A percentile compares a stretch with the other conserved stretches of the same genome.
Evolutionary conservation across 192 early-diverging fungal genomes (phyloP).

Genomic region (Backusella westeae): DNA sequence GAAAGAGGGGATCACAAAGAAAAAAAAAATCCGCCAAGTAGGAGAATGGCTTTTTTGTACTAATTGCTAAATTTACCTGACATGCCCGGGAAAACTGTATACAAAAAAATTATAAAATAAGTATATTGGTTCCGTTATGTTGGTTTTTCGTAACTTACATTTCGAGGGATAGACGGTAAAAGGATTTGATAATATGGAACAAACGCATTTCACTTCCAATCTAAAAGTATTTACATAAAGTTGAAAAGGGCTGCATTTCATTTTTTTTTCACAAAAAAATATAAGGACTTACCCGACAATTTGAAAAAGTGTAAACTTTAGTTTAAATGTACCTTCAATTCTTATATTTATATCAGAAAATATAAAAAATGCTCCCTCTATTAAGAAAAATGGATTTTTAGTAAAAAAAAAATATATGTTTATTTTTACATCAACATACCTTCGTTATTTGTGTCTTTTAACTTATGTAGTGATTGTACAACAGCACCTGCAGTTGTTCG

Average conservation of each 20-base stretch:
- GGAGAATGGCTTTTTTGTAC: neutral
- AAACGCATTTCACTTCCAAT: neutral
- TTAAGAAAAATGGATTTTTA: neutral
- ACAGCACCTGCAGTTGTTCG: conserved; percentile 85
- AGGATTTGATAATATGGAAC: conserved; percentile 1
- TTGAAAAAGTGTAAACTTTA: conserved; percentile 89
- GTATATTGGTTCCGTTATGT: neutral
- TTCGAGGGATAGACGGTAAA: conserved; percentile 8
- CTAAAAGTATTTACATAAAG: neutral
- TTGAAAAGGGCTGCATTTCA: neutral
- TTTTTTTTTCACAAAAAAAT: neutral
- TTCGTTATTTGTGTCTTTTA: conserved; percentile 80
- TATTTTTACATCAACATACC: conserved; percentile 19
- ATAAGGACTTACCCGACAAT: conserved; percentile 61
- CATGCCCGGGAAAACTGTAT: conserved; percentile 11
- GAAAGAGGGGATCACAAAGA: neutral
- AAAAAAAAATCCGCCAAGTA: neutral
- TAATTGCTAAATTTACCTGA: conserved; percentile 13
- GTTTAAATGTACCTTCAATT: conserved; percentile 81
- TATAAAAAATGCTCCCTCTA: conserved; percentile 90
- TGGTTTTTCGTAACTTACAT: neutral
- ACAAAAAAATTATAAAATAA: neutral
- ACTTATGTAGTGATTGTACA: conserved; percentile 82
- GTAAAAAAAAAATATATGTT: neutral
- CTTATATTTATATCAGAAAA: conserved; percentile 92